Conservation (phyloP, 306 rosid species). For the Fragaria ananassa region DNA sequence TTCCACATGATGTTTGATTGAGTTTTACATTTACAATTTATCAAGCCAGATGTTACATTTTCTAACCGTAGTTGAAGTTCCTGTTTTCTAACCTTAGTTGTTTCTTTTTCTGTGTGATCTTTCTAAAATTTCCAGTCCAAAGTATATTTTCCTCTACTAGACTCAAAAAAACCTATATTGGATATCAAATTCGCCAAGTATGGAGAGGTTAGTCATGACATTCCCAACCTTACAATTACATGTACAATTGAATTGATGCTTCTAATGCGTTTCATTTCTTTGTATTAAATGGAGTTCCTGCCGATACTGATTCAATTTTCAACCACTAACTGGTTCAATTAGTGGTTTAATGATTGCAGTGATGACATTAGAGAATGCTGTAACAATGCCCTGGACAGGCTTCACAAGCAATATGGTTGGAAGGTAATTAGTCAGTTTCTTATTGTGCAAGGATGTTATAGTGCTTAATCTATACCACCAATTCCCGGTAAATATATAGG, state of each 20-base stretch:
- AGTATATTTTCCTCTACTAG: constrained; percentile 60
- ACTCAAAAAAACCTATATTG: constrained; percentile 49
- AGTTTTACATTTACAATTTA: not conserved
- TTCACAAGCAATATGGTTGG: constrained; percentile 68
- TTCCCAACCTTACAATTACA: not conserved
- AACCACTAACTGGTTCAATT: constrained; percentile 62
- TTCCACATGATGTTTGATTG: not conserved
- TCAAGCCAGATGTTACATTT: not conserved
- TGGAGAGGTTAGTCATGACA: constrained; percentile 50
- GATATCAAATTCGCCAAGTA: constrained; percentile 72
- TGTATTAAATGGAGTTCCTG: constrained; percentile 12
- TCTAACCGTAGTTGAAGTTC: not conserved
- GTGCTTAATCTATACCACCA: not conserved
- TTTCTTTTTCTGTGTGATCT: not conserved
- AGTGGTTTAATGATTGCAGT: constrained; percentile 96
- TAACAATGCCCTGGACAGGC: constrained; percentile 56
- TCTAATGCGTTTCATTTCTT: constrained; percentile 5
- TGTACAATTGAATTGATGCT: not conserved
- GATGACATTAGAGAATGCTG: constrained; percentile 74
- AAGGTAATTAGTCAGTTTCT: constrained; percentile 46
- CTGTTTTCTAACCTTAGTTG: not conserved
- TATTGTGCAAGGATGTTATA: not conserved
- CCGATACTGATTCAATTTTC: constrained; percentile 3
- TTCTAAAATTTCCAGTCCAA: constrained; percentile 46
- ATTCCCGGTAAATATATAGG: not conserved